Evolutionary conservation across 306 rosid genomes (phyloP).

Genomic region (Neltuma alba): DNA sequence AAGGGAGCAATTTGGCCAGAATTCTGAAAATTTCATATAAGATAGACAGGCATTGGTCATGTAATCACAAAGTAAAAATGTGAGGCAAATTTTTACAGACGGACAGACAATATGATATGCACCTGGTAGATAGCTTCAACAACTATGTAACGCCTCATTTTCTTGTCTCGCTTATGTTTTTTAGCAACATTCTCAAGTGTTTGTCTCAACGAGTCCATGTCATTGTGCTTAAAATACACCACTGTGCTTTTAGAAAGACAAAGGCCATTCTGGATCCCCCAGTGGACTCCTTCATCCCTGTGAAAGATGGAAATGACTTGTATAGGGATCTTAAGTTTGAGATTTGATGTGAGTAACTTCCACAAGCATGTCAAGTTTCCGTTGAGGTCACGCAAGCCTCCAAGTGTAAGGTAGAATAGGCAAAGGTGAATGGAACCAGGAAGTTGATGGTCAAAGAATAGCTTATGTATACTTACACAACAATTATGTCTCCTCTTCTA

Average conservation of each 20-base stretch:
- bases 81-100: not conserved
- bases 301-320: not conserved
- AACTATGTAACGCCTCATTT: slow-evolving; percentile 91
- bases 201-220: slow-evolving; percentile 74
- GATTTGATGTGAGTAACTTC: not conserved
- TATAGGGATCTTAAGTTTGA: not conserved
- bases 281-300: slow-evolving; percentile 43
- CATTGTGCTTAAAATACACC: slow-evolving; percentile 89
- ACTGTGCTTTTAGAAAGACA: slow-evolving; percentile 91
- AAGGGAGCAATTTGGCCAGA: slow-evolving; percentile 97
- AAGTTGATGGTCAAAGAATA: not conserved
- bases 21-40: slow-evolving; percentile 53
- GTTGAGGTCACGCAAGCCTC: not conserved
- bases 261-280: slow-evolving; percentile 98
- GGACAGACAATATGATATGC: slow-evolving; percentile 29
- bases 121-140: slow-evolving; percentile 96
- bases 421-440: not conserved
- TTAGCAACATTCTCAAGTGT: slow-evolving; percentile 74
- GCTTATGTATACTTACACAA: not conserved
- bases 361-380: not conserved
- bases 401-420: not conserved
- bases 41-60: not conserved
- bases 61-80: not conserved
- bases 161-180: slow-evolving; percentile 65
- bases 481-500: not conserved